A percentile compares a stretch with the other conserved stretches of the same genome.
Evolutionary conservation across 2,329 filamentous ascomycete species (phyloP).

Genomic region (Phyllosticta capitalensis): DNA sequence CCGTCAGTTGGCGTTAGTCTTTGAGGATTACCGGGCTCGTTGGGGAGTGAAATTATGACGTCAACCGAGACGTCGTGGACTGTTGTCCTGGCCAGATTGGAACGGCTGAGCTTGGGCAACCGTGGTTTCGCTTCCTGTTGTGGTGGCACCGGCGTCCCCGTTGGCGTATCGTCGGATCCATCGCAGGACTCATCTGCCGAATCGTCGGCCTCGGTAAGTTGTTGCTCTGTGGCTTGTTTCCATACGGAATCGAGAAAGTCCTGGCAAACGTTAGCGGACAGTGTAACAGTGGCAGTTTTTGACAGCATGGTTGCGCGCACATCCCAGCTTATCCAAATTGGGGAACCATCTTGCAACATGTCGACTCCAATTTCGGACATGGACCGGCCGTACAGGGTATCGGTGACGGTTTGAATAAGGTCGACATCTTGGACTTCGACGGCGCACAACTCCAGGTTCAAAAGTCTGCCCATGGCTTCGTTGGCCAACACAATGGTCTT

Average conservation of each 20-base stretch:
- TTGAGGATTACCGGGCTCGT: constrained; percentile 17
- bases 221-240: constrained; percentile 23
- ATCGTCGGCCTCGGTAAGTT: not conserved
- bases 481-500: constrained; percentile 68
- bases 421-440: constrained; percentile 32
- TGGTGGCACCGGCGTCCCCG: constrained; percentile 10
- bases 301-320: constrained; percentile 18
- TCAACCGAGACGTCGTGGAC: constrained; percentile 56
- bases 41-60: constrained; percentile 51
- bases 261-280: constrained; percentile 14
- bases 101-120: constrained; percentile 23
- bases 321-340: constrained; percentile 43
- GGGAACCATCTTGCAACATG: constrained; percentile 56
- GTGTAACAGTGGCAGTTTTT: not conserved
- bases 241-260: constrained; percentile 36
- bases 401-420: constrained; percentile 37
- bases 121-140: constrained; percentile 10
- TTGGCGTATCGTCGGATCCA: constrained; percentile 8
- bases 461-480: constrained; percentile 61
- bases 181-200: not conserved
- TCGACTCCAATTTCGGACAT: constrained; percentile 64
- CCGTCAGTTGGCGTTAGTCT: constrained; percentile 10
- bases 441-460: constrained; percentile 46
- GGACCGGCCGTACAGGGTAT: constrained; percentile 55
- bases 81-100: constrained; percentile 30